Conservation (phyloP, 1,284 basidiomycete species). For the Puccinia coronata region DNA sequence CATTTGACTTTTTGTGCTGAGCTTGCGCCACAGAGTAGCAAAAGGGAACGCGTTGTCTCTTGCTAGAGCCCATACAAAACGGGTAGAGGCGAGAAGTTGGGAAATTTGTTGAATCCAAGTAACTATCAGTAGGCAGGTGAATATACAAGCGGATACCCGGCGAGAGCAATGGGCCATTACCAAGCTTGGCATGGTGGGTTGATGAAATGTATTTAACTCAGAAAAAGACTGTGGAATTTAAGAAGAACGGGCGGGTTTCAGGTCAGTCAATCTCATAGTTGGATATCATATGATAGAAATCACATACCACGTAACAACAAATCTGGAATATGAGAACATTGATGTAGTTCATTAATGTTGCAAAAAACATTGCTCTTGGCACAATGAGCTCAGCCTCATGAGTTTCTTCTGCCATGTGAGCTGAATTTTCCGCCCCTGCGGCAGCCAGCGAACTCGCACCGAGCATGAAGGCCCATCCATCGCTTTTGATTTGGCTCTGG, state of each 20-base stretch:
- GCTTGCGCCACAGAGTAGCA: slow-evolving; percentile 35
- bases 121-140: slow-evolving; percentile 30
- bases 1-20: slow-evolving; percentile 43
- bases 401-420: slow-evolving; percentile 47
- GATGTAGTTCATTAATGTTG: slow-evolving; percentile 38
- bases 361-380: slow-evolving; percentile 38
- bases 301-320: slow-evolving; percentile 21
- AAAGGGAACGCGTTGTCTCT: slow-evolving; percentile 42
- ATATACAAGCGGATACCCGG: slow-evolving; percentile 27
- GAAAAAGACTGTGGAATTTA: slow-evolving; percentile 23
- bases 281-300: not conserved
- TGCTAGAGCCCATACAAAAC: slow-evolving; percentile 47
- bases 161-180: slow-evolving; percentile 37
- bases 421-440: slow-evolving; percentile 33
- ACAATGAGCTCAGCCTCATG: slow-evolving; percentile 16
- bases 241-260: not conserved
- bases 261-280: not conserved
- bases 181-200: slow-evolving; percentile 28
- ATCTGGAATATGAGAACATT: slow-evolving; percentile 24
- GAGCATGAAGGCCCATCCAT: slow-evolving; percentile 33
- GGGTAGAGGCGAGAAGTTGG: slow-evolving; percentile 37
- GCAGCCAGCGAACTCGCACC: slow-evolving; percentile 18
- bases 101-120: slow-evolving; percentile 13
- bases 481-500: slow-evolving; percentile 32
- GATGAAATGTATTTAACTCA: slow-evolving; percentile 11